These are phyloP conservation scores for Hysterium pulicare DNA, from an alignment of 2,329 filamentous ascomycete species.

Conservation along the genomic window DNA sequence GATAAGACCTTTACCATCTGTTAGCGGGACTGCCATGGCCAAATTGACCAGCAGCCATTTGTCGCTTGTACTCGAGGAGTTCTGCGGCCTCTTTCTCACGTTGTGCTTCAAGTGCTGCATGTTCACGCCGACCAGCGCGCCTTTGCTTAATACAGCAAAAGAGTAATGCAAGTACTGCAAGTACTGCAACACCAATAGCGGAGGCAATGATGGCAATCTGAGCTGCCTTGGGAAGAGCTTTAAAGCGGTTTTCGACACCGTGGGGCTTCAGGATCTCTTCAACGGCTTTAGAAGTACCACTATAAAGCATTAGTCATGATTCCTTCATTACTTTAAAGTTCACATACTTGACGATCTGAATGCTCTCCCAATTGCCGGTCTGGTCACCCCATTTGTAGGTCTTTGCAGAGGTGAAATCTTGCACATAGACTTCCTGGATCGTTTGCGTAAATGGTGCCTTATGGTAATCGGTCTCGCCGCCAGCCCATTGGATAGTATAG, in stretches of 20 bases:
- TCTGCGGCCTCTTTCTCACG: constrained; percentile 37
- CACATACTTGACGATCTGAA: constrained; percentile 45
- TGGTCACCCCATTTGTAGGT: constrained; percentile 59
- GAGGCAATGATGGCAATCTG: constrained; percentile 35
- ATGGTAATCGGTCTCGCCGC: constrained; percentile 64
- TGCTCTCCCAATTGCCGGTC: constrained; percentile 58
- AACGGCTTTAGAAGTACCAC: constrained; percentile 35
- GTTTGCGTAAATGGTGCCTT: constrained; percentile 71
- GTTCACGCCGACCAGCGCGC: constrained; percentile 33
- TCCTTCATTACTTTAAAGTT: background rate
- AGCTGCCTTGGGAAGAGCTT: constrained; percentile 28
- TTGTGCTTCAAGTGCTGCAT: constrained; percentile 28
- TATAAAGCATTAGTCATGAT: constrained; percentile 14
- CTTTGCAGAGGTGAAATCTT: constrained; percentile 57
- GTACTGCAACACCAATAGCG: constrained; percentile 22
- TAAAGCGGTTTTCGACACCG: constrained; percentile 34
- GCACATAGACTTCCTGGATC: constrained; percentile 58
- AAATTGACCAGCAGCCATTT: constrained; percentile 6
- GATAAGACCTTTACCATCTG: background rate
- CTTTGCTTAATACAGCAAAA: constrained; percentile 41
- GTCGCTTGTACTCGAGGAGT: constrained; percentile 27
- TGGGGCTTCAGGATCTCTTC: constrained; percentile 33
- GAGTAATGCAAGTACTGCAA: constrained; percentile 22
- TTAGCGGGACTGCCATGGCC: constrained; percentile 7
- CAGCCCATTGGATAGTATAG: constrained; percentile 52